Conservation (phyloP, 129 eudicot genomes). For the Kitagawia praeruptora region DNA sequence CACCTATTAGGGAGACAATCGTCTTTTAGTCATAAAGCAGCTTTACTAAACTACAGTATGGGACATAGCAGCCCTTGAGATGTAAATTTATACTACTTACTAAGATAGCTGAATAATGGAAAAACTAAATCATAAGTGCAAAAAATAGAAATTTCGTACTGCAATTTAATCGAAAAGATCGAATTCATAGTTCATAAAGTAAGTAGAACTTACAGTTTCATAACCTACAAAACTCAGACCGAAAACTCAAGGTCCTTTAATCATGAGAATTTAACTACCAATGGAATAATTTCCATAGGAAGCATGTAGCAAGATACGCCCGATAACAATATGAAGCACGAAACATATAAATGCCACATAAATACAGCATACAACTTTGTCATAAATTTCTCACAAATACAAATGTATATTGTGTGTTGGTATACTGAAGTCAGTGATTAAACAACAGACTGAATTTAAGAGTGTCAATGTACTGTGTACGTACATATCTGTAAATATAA, state of each 20-base stretch:
- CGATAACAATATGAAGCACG: not conserved
- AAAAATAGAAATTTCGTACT: not conserved
- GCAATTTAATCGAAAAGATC: not conserved
- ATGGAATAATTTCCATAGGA: not conserved
- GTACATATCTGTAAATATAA: not conserved
- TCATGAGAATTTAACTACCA: not conserved
- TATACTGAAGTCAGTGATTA: not conserved
- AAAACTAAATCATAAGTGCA: not conserved
- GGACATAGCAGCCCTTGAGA: not conserved
- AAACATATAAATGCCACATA: not conserved
- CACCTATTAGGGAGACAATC: conserved; percentile 41
- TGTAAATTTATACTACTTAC: not conserved
- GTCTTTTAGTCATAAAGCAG: not conserved
- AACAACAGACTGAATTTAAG: not conserved
- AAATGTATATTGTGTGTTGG: not conserved
- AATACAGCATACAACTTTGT: not conserved
- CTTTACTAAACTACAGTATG: not conserved
- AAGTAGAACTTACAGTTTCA: not conserved
- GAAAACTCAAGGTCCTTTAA: not conserved
- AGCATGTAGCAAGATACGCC: not conserved
- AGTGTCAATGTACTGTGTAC: not conserved
- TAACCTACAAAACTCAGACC: not conserved
- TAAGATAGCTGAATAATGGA: not conserved
- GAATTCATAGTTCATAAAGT: not conserved
- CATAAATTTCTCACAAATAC: not conserved